A percentile compares a stretch with the other conserved stretches of the same genome.
Conservation (phyloP, 345 rosid species). For the Carallia pectinifolia region DNA sequence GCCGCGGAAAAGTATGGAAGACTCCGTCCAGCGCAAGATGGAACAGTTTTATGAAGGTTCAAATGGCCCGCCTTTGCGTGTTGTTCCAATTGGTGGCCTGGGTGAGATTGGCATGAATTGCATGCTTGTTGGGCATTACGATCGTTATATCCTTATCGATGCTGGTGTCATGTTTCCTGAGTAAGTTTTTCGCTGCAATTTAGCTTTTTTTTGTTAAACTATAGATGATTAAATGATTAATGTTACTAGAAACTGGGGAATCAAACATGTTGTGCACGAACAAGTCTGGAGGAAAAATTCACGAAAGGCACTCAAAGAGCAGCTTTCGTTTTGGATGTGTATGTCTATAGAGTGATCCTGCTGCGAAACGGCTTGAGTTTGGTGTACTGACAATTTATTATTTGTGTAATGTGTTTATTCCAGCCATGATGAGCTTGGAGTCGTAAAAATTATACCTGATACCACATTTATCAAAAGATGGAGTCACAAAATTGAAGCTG, state of each 20-base stretch:
- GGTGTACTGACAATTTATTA: slow-evolving; percentile 13
- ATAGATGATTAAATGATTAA: slow-evolving; percentile 11
- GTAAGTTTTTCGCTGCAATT: slow-evolving; percentile 47
- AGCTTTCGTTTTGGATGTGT: slow-evolving; percentile 1
- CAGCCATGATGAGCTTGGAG: slow-evolving; percentile 94
- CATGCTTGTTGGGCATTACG: slow-evolving; percentile 96
- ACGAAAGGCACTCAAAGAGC: background rate
- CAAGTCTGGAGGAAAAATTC: background rate
- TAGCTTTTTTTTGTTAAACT: background rate
- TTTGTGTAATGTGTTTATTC: slow-evolving; percentile 23
- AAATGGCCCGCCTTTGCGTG: slow-evolving; percentile 89
- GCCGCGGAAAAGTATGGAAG: slow-evolving; percentile 89
- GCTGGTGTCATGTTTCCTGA: slow-evolving; percentile 99
- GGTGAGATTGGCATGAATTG: slow-evolving; percentile 99
- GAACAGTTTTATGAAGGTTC: slow-evolving; percentile 94
- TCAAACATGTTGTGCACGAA: background rate
- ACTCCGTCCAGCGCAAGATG: slow-evolving; percentile 92
- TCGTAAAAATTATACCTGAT: slow-evolving; percentile 92
- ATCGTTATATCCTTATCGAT: slow-evolving; percentile 88
- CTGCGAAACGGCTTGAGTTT: slow-evolving; percentile 3
- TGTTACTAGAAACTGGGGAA: background rate
- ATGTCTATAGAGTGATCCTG: background rate
- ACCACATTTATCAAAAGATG: slow-evolving; percentile 93
- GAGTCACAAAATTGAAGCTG: slow-evolving; percentile 96
- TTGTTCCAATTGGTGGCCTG: slow-evolving; percentile 94